Conservation (phyloP, 2,329 filamentous ascomycete species). For the Septoria petroselini region DNA sequence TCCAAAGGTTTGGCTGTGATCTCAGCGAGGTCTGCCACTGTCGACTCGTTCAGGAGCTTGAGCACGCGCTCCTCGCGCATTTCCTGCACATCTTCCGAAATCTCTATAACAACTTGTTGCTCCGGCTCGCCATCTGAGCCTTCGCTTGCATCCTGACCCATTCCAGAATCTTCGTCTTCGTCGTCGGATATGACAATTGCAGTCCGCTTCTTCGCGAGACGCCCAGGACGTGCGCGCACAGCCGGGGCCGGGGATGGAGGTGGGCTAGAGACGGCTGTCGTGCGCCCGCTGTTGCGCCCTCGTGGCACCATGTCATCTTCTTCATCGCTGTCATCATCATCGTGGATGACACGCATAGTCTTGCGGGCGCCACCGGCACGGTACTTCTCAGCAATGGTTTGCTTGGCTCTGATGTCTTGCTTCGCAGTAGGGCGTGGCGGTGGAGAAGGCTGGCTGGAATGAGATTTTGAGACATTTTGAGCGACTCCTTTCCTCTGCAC, state of each 20-base stretch:
- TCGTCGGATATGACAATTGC: constrained; percentile 39
- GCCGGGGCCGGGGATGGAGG: constrained; percentile 32
- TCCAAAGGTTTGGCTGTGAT: constrained; percentile 72
- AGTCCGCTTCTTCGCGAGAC: constrained; percentile 23
- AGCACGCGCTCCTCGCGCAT: constrained; percentile 53
- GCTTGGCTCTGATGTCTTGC: constrained; percentile 52
- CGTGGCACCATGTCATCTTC: constrained; percentile 30
- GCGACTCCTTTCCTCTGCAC: constrained; percentile 30
- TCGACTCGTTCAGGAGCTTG: constrained; percentile 78
- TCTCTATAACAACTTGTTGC: constrained; percentile 14
- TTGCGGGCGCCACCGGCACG: constrained; percentile 22
- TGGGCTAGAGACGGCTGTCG: constrained; percentile 38
- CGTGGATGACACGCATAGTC: constrained; percentile 9
- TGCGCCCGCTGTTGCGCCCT: constrained; percentile 50
- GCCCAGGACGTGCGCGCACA: constrained; percentile 17
- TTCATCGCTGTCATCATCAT: constrained; percentile 32
- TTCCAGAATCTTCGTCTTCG: constrained; percentile 40
- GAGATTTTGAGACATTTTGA: constrained; percentile 19
- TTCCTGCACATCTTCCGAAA: constrained; percentile 20
- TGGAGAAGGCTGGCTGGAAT: constrained; percentile 17
- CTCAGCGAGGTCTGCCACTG: constrained; percentile 71
- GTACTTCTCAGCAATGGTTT: constrained; percentile 50
- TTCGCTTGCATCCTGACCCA: constrained; percentile 24
- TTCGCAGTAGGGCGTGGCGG: constrained; percentile 48
- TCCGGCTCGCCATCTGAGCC: constrained; percentile 17